phyloP scores from a whole-genome alignment of 148 eudicot genomes.

The Salicornia ramosissima region DNA sequence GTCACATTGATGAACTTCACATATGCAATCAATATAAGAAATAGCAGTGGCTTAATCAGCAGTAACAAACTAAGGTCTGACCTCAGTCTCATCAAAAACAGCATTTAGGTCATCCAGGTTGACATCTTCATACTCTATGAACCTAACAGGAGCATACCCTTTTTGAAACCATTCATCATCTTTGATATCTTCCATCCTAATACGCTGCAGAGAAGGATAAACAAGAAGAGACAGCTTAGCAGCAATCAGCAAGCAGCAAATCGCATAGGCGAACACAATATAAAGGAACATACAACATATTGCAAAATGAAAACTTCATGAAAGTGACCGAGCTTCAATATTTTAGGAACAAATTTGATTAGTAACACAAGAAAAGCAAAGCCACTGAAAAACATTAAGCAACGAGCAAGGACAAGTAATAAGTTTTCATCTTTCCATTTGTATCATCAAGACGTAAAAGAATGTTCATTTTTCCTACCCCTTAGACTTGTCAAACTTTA shows the following conservation, averaged over 20 bases:
- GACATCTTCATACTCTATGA: constrained; percentile 80
- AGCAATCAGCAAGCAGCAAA: neutral
- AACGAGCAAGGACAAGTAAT: no score
- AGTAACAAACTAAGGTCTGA: constrained; percentile 27
- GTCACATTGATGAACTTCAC: constrained; percentile 7
- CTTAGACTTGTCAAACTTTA: no score
- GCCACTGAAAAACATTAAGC: no score
- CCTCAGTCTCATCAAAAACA: constrained; percentile 90
- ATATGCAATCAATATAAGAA: neutral
- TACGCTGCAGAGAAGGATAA: constrained; percentile 56
- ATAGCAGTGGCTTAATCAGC: neutral
- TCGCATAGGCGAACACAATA: neutral
- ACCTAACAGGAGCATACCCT: constrained; percentile 67
- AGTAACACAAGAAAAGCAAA: neutral
- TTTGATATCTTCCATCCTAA: constrained; percentile 72
- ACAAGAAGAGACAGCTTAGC: neutral
- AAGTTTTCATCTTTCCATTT: no score
- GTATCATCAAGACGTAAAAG: no score
- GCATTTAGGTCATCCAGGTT: constrained; percentile 93
- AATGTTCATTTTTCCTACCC: no score
- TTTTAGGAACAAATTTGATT: neutral
- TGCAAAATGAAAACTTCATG: neutral
- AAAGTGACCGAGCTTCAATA: neutral
- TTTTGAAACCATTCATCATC: constrained; percentile 88
- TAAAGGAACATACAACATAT: neutral